phyloP scores from a whole-genome alignment of 345 rosid genomes.

The Microthlaspi erraticum region DNA sequence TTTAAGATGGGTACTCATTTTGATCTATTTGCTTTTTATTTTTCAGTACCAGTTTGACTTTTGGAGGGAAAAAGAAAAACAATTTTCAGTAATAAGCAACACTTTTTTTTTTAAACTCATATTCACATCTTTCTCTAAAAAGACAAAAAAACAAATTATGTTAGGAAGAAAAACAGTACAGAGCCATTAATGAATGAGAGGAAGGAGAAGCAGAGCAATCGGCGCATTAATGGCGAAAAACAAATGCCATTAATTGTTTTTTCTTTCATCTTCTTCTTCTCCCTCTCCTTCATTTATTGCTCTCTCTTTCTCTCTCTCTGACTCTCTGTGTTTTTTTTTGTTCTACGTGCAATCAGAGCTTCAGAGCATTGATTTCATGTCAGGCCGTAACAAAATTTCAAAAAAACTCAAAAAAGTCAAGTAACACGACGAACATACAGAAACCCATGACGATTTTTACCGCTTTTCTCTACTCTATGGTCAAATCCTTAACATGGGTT shows the following conservation, averaged over 20 bases:
- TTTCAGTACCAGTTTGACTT: too few species aligned
- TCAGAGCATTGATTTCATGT: slow-evolving; percentile 44
- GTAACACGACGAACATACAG: slow-evolving; percentile 41
- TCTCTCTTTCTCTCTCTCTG: slow-evolving; percentile 33
- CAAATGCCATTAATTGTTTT: slow-evolving; percentile 55
- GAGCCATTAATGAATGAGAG: slow-evolving; percentile 44
- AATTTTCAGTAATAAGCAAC: too few species aligned
- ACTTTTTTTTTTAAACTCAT: not conserved
- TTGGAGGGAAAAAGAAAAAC: too few species aligned
- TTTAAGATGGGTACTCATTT: too few species aligned
- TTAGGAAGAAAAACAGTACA: slow-evolving; percentile 18
- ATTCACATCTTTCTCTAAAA: not conserved
- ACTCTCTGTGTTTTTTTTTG: slow-evolving; percentile 38
- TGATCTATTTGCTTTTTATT: too few species aligned
- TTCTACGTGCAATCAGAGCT: slow-evolving; percentile 23
- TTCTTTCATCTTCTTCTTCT: slow-evolving; percentile 51
- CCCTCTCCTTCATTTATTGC: slow-evolving; percentile 49
- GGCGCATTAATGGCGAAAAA: slow-evolving; percentile 66
- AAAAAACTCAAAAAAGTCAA: slow-evolving; percentile 41
- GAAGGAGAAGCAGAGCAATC: slow-evolving; percentile 47
- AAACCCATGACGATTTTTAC: slow-evolving; percentile 19
- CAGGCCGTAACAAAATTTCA: slow-evolving; percentile 45
- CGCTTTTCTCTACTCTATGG: not conserved
- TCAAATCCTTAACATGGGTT: slow-evolving; percentile 29
- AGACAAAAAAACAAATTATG: slow-evolving; percentile 13